Conservation (phyloP, 2,329 filamentous ascomycete species). For the Macrophomina tecta region DNA sequence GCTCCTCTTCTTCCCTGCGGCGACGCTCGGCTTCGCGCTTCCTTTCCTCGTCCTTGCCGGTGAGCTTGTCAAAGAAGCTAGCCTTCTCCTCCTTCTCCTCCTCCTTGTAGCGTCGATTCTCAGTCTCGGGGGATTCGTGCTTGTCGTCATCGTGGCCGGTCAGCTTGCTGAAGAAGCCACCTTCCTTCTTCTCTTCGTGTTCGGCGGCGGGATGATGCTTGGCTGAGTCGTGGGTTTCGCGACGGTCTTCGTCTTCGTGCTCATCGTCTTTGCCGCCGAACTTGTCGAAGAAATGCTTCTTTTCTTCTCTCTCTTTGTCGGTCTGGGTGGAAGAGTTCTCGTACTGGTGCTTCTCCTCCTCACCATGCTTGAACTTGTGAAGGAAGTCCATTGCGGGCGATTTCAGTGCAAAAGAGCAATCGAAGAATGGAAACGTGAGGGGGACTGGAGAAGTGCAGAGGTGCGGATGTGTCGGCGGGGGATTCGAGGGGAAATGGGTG, state of each 20-base stretch:
- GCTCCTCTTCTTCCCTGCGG: slow-evolving; percentile 18
- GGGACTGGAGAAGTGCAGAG: background rate
- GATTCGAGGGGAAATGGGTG: background rate
- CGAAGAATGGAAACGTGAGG: background rate
- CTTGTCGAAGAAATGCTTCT: slow-evolving; percentile 21
- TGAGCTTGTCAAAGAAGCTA: slow-evolving; percentile 26
- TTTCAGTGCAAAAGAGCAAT: background rate
- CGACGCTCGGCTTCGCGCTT: slow-evolving; percentile 19
- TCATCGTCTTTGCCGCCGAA: slow-evolving; percentile 14
- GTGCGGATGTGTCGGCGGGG: background rate
- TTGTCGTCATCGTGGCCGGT: slow-evolving; percentile 20
- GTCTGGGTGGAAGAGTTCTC: slow-evolving; percentile 12
- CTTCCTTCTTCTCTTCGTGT: slow-evolving; percentile 21
- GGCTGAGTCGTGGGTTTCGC: slow-evolving; percentile 23
- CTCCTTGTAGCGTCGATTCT: slow-evolving; percentile 24
- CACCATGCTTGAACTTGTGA: slow-evolving; percentile 22
- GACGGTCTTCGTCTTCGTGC: slow-evolving; percentile 2
- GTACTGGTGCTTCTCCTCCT: slow-evolving; percentile 22
- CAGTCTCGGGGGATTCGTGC: slow-evolving; percentile 25
- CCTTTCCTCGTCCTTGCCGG: slow-evolving; percentile 26
- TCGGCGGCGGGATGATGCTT: slow-evolving; percentile 27
- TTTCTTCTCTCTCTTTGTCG: slow-evolving; percentile 17
- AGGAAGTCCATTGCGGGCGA: slow-evolving; percentile 24
- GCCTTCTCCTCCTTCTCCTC: slow-evolving; percentile 27
- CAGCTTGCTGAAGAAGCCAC: slow-evolving; percentile 25